A percentile compares a stretch with the other conserved stretches of the same genome.
These are phyloP conservation scores for Oryza coarctata DNA, from an alignment of 176 grass and related monocot genomes.

Conservation along the genomic window DNA sequence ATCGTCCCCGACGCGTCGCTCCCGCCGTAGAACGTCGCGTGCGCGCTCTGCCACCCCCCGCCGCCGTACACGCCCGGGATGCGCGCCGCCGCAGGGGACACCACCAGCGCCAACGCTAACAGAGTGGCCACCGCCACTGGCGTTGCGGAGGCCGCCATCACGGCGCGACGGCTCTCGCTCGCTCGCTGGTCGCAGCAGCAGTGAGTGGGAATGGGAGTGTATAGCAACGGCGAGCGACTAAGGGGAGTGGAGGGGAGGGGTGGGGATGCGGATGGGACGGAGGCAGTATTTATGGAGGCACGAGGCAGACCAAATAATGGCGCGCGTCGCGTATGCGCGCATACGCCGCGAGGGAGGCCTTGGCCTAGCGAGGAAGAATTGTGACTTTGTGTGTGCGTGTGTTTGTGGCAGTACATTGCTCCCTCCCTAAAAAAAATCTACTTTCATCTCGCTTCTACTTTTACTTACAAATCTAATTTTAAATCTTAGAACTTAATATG, in stretches of 20 bases:
- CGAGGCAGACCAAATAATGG: conserved; percentile 34
- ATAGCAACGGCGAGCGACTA: neutral
- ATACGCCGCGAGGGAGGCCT: too few species aligned
- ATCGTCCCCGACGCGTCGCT: conserved; percentile 94
- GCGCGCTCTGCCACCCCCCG: conserved; percentile 67
- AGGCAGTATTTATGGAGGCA: conserved; percentile 46
- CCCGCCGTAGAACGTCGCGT: conserved; percentile 97
- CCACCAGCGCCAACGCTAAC: too few species aligned
- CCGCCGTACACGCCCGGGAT: conserved; percentile 56
- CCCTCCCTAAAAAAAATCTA: too few species aligned
- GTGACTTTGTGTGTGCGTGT: neutral
- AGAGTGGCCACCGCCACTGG: neutral
- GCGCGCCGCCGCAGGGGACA: conserved; percentile 26
- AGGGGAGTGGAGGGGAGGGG: neutral
- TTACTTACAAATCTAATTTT: too few species aligned
- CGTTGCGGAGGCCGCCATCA: conserved; percentile 34
- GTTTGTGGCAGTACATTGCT: too few species aligned
- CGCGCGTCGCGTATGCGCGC: neutral
- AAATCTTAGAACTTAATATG: too few species aligned
- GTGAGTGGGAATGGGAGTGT: too few species aligned
- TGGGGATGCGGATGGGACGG: neutral
- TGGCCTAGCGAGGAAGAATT: neutral
- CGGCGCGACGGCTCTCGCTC: neutral
- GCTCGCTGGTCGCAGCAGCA: too few species aligned
- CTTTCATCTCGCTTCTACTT: too few species aligned